Evolutionary conservation across 73 alveolate species (phyloP), one percentile per base, ranked within the genome.

Genomic region (Symbiodinium natans): DNA sequence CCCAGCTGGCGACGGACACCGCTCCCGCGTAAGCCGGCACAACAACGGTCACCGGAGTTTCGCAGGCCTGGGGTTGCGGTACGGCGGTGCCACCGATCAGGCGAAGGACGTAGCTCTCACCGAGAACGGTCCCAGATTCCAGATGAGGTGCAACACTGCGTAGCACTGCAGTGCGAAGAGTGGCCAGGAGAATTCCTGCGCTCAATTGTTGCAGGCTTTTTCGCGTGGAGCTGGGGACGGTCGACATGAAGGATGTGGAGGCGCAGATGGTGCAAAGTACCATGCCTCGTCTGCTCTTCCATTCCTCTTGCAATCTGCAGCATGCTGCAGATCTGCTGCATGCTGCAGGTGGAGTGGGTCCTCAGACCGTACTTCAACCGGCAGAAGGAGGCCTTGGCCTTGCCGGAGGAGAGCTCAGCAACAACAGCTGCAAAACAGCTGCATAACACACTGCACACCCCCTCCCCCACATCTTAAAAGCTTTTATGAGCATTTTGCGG

Each of bases 61-160:
- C 40, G 83, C 83, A 71, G 71, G 23, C 15, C n/a, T 15, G 71
- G 17, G 71, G 23, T 1, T 21, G 71, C 25, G 71, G 6, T 0
- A 52, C 25, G 71, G n/a, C 9, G 17, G 17, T 52, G 29, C 71
- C 71, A 77, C 99, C 84, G 99, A n/a, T n/a, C n/a, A 99, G 93
- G 99, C 99, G 89, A 97, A 99, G 95, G 99, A 99, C 54, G 99
- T 99, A 34, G 99, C 99, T 34, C 99, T 99, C 41, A 99, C 99
- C 80, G 99, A 99, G 99, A 86, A 99, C 68, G 99, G 99, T 7
- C 99, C 99, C 6, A 99, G 99, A 93, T 99, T 99, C 99, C 99
- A 99, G 95, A 97, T 99, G 99, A 99, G 99, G 95, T 8, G 38
- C 41, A 31, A 43, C 10, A 34, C 48, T 5, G 15, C 29, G 25